phyloP scores from a whole-genome alignment of 441 rosid species.

The Pelargonium cotyledonis region DNA sequence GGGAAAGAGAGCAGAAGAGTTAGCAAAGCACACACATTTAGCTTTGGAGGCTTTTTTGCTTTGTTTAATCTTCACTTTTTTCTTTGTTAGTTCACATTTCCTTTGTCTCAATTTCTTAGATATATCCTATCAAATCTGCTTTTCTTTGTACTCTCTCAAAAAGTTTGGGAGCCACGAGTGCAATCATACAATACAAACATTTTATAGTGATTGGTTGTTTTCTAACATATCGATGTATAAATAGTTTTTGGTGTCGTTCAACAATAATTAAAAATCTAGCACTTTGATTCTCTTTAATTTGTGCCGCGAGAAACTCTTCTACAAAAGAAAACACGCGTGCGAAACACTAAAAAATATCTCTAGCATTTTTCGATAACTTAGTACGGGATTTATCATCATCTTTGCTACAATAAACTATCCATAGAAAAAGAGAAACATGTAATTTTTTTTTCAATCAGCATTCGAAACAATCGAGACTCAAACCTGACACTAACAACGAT shows the following conservation, averaged over 20 bases:
- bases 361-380: no score
- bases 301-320: no score
- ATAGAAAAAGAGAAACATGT: no score
- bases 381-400: no score
- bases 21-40: not conserved
- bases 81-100: slow-evolving; percentile 23
- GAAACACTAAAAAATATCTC: no score
- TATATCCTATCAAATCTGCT: slow-evolving; percentile 22
- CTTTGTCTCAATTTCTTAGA: slow-evolving; percentile 16
- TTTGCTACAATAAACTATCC: no score
- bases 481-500: not conserved
- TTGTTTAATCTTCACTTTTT: slow-evolving; percentile 20
- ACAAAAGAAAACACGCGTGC: no score
- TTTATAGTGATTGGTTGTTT: slow-evolving; percentile 4
- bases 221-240: not conserved
- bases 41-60: slow-evolving; percentile 2
- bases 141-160: slow-evolving; percentile 8
- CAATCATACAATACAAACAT: slow-evolving; percentile 43
- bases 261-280: no score
- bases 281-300: no score
- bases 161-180: slow-evolving; percentile 47
- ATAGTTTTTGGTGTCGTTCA: no score
- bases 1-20: not conserved
- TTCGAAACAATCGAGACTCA: not conserved
- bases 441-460: not conserved